phyloP scores from a whole-genome alignment of 495 filamentous ascomycete species.

The Hyaloscypha finlandica region DNA sequence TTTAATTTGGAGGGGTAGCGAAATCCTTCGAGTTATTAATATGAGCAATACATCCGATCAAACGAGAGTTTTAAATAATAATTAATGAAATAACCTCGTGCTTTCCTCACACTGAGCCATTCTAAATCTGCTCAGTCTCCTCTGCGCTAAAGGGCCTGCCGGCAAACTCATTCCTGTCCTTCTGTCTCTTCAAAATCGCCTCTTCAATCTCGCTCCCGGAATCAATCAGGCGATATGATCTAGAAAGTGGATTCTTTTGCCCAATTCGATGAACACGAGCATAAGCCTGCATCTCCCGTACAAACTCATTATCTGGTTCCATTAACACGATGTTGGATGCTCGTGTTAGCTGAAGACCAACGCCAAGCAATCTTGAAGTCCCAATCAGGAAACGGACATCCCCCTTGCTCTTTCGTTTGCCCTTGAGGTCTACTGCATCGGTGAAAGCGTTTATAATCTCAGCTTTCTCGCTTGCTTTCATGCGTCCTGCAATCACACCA shows the following conservation, averaged over 20 bases:
- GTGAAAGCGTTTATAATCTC: conserved; percentile 13
- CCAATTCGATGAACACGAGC: conserved; percentile 23
- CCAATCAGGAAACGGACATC: conserved; percentile 20
- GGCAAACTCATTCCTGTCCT: conserved; percentile 7
- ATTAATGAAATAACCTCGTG: too few species aligned
- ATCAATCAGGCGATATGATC: conserved; percentile 15
- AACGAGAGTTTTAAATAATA: too few species aligned
- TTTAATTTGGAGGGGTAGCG: too few species aligned
- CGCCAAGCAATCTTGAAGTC: conserved; percentile 6
- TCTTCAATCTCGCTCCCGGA: conserved; percentile 4
- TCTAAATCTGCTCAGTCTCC: too few species aligned
- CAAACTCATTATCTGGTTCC: conserved; percentile 19
- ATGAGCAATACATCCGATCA: too few species aligned
- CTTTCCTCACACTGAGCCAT: too few species aligned
- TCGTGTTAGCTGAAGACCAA: conserved; percentile 21
- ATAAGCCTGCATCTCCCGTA: conserved; percentile 19
- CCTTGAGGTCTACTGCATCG: not conserved
- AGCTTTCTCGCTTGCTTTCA: not conserved
- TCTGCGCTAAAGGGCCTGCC: conserved; percentile 21
- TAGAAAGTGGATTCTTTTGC: conserved; percentile 17
- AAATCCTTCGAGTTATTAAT: too few species aligned
- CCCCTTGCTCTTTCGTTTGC: conserved; percentile 7
- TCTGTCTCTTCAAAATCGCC: conserved; percentile 15
- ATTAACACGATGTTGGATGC: conserved; percentile 21
- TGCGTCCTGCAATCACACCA: conserved; percentile 2